phyloP scores from a whole-genome alignment of 306 rosid species.

The Oxytropis ochrocephala region DNA sequence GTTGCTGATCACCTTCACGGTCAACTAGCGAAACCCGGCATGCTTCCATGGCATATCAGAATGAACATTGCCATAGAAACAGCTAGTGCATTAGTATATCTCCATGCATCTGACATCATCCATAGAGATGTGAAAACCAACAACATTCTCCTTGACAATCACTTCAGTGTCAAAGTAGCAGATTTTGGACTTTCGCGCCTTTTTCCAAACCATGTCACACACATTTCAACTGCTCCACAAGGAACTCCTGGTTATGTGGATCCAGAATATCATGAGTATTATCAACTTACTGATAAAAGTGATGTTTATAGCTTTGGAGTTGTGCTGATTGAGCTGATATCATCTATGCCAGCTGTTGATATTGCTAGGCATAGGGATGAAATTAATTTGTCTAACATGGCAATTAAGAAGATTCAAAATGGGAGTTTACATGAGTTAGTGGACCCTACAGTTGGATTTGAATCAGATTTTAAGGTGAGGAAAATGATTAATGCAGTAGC shows the following conservation, averaged over 20 bases:
- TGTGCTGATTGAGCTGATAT: slow-evolving; percentile 66
- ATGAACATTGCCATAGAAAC: slow-evolving; percentile 42
- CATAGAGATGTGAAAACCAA: slow-evolving; percentile 39
- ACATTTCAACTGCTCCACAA: slow-evolving; percentile 44
- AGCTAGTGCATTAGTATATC: slow-evolving; percentile 35
- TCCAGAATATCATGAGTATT: slow-evolving; percentile 38
- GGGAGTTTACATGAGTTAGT: slow-evolving; percentile 54
- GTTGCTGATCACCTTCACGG: slow-evolving; percentile 47
- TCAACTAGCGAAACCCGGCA: slow-evolving; percentile 6
- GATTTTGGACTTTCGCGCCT: slow-evolving; percentile 43
- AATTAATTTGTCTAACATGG: slow-evolving; percentile 74
- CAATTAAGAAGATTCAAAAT: slow-evolving; percentile 63
- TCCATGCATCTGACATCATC: slow-evolving; percentile 38
- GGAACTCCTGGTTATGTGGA: slow-evolving; percentile 47
- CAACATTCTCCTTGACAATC: slow-evolving; percentile 36
- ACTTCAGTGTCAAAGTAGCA: slow-evolving; percentile 38
- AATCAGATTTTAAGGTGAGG: slow-evolving; percentile 40
- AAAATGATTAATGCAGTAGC: slow-evolving; percentile 61
- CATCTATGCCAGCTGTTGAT: slow-evolving; percentile 80
- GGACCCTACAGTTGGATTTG: slow-evolving; percentile 54
- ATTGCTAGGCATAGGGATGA: slow-evolving; percentile 59
- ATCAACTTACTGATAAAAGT: slow-evolving; percentile 73
- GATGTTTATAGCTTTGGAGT: slow-evolving; percentile 90
- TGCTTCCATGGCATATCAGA: slow-evolving; percentile 24
- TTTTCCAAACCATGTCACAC: slow-evolving; percentile 29